Conservation (phyloP, 768 basidiomycete genomes). For the Termitomyces sp. region DNA sequence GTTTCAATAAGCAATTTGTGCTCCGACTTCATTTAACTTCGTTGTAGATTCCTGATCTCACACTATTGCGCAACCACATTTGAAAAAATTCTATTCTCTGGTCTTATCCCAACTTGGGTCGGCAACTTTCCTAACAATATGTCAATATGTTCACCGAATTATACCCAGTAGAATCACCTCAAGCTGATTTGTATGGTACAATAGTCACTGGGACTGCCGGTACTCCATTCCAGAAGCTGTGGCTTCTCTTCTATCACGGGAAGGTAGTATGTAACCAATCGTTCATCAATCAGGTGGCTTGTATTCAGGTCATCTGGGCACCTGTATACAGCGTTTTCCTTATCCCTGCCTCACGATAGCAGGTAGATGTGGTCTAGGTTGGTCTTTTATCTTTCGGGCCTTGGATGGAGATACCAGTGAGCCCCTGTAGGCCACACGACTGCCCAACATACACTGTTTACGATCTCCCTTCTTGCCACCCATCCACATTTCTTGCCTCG, state of each 20-base stretch:
- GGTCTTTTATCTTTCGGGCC: conserved; percentile 1
- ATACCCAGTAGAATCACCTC: no score
- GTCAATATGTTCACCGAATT: neutral
- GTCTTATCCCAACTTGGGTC: neutral
- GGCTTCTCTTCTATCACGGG: neutral
- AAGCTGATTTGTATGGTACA: neutral
- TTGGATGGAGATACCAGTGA: neutral
- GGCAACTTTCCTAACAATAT: neutral
- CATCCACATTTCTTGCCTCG: conserved; percentile 1
- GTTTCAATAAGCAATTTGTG: neutral
- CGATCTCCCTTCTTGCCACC: conserved; percentile 1
- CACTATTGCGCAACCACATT: neutral
- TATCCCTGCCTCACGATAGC: neutral
- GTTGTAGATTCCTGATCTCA: neutral
- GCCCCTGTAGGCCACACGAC: neutral
- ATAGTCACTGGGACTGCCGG: neutral
- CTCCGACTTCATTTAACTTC: neutral
- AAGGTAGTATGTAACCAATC: neutral
- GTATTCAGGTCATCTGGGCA: neutral
- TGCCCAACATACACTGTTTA: neutral
- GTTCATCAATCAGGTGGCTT: neutral
- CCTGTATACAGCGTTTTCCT: neutral
- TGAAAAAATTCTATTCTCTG: neutral
- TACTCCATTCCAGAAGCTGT: neutral
- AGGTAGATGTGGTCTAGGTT: conserved; percentile 8